Evolutionary conservation across 352 stramenopile genomes (phyloP).

Genomic region (Aphanomyces euteiches): DNA sequence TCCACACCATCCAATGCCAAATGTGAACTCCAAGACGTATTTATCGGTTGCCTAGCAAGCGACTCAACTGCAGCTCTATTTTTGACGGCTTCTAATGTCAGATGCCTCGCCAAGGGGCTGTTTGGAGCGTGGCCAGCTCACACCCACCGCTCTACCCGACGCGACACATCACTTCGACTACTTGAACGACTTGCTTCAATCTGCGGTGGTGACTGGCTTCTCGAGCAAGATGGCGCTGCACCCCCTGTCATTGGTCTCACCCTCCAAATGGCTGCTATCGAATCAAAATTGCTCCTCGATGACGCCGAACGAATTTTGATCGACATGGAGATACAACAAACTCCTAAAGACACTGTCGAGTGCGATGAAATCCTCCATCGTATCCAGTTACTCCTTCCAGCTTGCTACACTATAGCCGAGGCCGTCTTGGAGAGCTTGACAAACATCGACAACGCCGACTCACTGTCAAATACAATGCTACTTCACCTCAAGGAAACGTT

Average conservation of each 20-base stretch:
- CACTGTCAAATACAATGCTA: constrained; percentile 61
- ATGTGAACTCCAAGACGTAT: background rate
- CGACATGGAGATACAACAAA: constrained; percentile 49
- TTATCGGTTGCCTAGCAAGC: background rate
- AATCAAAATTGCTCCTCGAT: constrained; percentile 73
- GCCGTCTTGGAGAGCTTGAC: constrained; percentile 64
- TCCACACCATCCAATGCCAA: constrained; percentile 10
- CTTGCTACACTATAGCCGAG: constrained; percentile 77
- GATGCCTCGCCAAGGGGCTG: background rate
- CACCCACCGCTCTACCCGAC: background rate
- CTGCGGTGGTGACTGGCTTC: constrained; percentile 6
- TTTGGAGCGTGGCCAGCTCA: constrained; percentile 26
- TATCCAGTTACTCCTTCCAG: constrained; percentile 53
- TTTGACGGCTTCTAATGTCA: background rate
- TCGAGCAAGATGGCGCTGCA: background rate
- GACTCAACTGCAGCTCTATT: background rate
- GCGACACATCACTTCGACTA: constrained; percentile 14
- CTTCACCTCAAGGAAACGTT: constrained; percentile 73
- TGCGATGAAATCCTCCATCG: constrained; percentile 37
- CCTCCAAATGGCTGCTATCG: constrained; percentile 25
- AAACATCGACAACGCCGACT: constrained; percentile 41
- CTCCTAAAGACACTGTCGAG: constrained; percentile 46
- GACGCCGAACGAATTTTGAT: constrained; percentile 70
- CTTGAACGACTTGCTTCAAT: constrained; percentile 6
- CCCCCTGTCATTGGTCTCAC: background rate